Base-by-base conservation (phyloP, 192 early-diverging fungal species). In the Entrophospora sp. region DNA sequence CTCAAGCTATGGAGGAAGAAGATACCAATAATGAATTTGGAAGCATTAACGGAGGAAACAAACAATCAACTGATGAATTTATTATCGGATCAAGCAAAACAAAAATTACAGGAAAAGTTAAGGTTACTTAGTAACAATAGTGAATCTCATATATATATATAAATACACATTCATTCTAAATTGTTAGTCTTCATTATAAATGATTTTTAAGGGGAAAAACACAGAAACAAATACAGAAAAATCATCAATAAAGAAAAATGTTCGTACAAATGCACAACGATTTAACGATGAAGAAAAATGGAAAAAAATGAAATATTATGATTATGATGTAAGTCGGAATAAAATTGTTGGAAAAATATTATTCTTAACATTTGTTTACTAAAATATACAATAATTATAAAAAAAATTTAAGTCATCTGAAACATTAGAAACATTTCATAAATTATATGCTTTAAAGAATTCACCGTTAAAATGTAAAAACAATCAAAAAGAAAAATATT, bases 231-330 rank as follows among this genome's bases (percentile, higher is more conserved):
- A 85, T 48, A 79, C 81, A 2, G 85, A 89, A 32, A 83, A 83
- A 61, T 77, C 80, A 10, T 65, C 78, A 20, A 75, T 78, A 36
- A 76, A 82, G 61, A 81, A 84, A 49, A 85, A 85, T 46, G 73
- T 72, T 36, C 87, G 82, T 74, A 71, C 88, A 18, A 75, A 79
- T 74, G 71, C 79, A 69, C 74, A 79, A 61, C 69, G 80, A n/a
- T 69, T 78, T 64, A 77, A 77, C 14, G 84, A 90, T 31, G 87
- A 90, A 51, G 90, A 92, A 67, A 77, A 71, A 27, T 92, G 90
- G 90, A 78, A 81, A 38, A 76, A 77, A 30, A 70, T 91, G 30
- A 68, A 77, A 6, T 88, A 87, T 62, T 87, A 73, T 77, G 81
- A 85, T 68, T 67, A 66, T 34, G 62, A 76, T 25, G 83, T 85